Evolutionary conservation across 805 yeast species (phyloP).

Genomic region (Millerozyma miso): DNA sequence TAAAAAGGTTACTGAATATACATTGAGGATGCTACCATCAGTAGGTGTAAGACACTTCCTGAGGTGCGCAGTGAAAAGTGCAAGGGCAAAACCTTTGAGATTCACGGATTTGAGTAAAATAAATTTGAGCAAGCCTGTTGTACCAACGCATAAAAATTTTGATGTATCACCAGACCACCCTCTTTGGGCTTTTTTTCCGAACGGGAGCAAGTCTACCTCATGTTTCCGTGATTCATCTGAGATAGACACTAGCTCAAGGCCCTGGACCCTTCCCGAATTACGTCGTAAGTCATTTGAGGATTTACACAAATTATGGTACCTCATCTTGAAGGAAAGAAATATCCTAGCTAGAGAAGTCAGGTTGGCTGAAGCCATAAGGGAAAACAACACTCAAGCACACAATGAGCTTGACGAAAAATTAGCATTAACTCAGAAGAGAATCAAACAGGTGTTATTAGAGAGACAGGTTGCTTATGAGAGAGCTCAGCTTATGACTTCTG

Average conservation of each 20-base stretch:
- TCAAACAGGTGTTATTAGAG: slow-evolving; percentile 84
- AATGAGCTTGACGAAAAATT: slow-evolving; percentile 38
- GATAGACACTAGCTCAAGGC: slow-evolving; percentile 51
- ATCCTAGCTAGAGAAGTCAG: slow-evolving; percentile 70
- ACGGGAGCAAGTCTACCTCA: slow-evolving; percentile 44
- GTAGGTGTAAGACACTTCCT: slow-evolving; percentile 23
- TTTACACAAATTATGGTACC: slow-evolving; percentile 87
- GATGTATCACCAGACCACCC: slow-evolving; percentile 83
- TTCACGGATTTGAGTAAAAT: slow-evolving; percentile 31
- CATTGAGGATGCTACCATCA: slow-evolving; percentile 5
- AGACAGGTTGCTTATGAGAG: slow-evolving; percentile 68
- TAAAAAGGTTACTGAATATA: background rate
- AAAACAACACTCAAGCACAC: slow-evolving; percentile 24
- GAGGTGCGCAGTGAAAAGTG: slow-evolving; percentile 28
- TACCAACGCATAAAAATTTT: slow-evolving; percentile 74
- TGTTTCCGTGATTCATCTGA: slow-evolving; percentile 59
- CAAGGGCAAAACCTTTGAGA: slow-evolving; percentile 32
- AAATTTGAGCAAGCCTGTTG: slow-evolving; percentile 72
- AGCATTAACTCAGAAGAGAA: slow-evolving; percentile 43
- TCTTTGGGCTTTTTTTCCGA: slow-evolving; percentile 83
- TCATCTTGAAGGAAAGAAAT: slow-evolving; percentile 79
- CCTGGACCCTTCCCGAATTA: slow-evolving; percentile 87
- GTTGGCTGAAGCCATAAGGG: slow-evolving; percentile 37
- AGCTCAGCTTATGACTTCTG: slow-evolving; percentile 45
- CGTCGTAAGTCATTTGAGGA: slow-evolving; percentile 91